Evolutionary conservation across 148 eudicot species (phyloP).

Genomic region (Pouteria glomerata): DNA sequence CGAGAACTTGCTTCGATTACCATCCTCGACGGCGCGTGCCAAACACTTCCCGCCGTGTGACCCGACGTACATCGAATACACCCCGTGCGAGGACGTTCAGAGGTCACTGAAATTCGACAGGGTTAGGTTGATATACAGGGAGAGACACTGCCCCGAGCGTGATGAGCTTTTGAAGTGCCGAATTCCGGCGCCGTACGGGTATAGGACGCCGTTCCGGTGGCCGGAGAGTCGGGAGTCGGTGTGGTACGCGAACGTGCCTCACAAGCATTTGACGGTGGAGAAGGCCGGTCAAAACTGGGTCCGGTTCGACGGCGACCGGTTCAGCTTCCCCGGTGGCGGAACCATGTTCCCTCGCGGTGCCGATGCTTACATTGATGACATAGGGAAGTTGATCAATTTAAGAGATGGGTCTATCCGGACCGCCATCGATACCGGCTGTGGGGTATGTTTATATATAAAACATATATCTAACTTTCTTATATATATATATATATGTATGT

Average conservation of each 20-base stretch:
- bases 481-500: neutral
- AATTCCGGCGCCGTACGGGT: conserved; percentile 71
- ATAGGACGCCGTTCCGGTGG: conserved; percentile 69
- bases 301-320: conserved; percentile 72
- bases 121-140: conserved; percentile 44
- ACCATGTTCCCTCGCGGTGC: conserved; percentile 92
- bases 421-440: conserved; percentile 93
- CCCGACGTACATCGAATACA: conserved; percentile 47
- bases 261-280: conserved; percentile 83
- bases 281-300: conserved; percentile 96
- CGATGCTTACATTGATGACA: conserved; percentile 73
- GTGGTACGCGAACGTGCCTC: conserved; percentile 91
- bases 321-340: conserved; percentile 88
- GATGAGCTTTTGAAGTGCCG: conserved; percentile 46
- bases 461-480: neutral
- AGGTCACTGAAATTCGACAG: conserved; percentile 61
- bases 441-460: conserved; percentile 63
- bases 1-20: conserved; percentile 14
- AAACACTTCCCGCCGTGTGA: conserved; percentile 48
- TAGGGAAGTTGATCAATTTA: conserved; percentile 60
- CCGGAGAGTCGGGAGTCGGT: conserved; percentile 66
- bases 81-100: conserved; percentile 67
- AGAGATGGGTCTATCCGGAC: conserved; percentile 69
- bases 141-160: conserved; percentile 71
- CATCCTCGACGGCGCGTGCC: conserved; percentile 26